A percentile compares a stretch with the other conserved stretches of the same genome.
Conservation (phyloP, 345 rosid species). For the Physaria fendleri region DNA sequence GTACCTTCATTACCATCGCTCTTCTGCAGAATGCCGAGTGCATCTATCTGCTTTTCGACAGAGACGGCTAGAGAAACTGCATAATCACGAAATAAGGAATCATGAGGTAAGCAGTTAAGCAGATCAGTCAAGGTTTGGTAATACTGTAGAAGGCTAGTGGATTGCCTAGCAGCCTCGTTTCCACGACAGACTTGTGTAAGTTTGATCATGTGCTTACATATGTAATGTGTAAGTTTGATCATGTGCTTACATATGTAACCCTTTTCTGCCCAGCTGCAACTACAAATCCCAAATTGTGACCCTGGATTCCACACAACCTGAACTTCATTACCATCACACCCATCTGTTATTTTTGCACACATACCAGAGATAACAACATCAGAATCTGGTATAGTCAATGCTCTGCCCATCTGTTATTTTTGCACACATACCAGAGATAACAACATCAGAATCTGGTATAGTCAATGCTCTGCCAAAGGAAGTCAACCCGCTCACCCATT, state of each 20-base stretch:
- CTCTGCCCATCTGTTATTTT: slow-evolving; percentile 62
- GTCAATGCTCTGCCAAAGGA: slow-evolving; percentile 70
- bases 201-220: slow-evolving; percentile 77
- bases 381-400: slow-evolving; percentile 61
- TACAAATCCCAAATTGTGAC: slow-evolving; percentile 68
- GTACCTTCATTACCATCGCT: slow-evolving; percentile 14
- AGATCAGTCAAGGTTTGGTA: slow-evolving; percentile 54
- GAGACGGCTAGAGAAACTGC: slow-evolving; percentile 58
- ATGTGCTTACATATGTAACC: slow-evolving; percentile 86
- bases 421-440: slow-evolving; percentile 46
- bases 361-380: slow-evolving; percentile 51
- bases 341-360: slow-evolving; percentile 55
- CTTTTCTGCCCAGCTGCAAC: slow-evolving; percentile 73
- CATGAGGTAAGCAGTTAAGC: slow-evolving; percentile 52
- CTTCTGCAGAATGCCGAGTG: slow-evolving; percentile 30
- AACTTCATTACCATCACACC: slow-evolving; percentile 38
- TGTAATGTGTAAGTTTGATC: slow-evolving; percentile 52
- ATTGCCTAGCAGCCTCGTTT: slow-evolving; percentile 33
- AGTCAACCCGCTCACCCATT: slow-evolving; percentile 85
- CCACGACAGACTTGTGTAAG: slow-evolving; percentile 34
- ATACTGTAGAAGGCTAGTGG: slow-evolving; percentile 55
- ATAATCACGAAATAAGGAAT: slow-evolving; percentile 76
- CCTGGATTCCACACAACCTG: slow-evolving; percentile 77
- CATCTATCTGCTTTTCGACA: slow-evolving; percentile 53
- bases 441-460: slow-evolving; percentile 65